Evolutionary conservation across 108 stramenopile species (phyloP), one percentile per base, ranked within the genome.

Genomic region (Parmales sp.): DNA sequence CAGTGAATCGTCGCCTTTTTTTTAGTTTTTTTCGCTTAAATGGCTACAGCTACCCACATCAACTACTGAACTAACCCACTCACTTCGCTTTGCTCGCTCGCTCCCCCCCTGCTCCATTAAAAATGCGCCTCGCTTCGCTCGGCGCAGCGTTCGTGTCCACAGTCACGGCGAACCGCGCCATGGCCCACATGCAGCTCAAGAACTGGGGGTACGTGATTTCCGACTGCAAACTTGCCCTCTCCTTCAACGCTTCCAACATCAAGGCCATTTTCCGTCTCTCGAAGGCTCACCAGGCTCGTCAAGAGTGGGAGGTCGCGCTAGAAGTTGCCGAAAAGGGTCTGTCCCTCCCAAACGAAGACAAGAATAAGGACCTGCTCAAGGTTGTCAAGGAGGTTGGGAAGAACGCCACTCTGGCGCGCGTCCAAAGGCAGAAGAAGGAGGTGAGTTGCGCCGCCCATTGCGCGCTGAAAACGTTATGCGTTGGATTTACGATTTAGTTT

Each of bases 191-290:
- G 72, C 78, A 78, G 65, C 73, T 92, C 36, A 88, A 88, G 65
- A 92, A 92, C 70, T 92, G 88, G 88, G 91, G 91, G 38, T 74
- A 64, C 76, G 86, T 83, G 7, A 75, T 86, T 23, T 85, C 87
- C 44, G 88, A 92, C 67, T 46, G 78, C 36, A 4, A 60, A 29
- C 31, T 20, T 39, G 19, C 91, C 20, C 43, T 92, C 9, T 39
- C 34, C 1, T 86, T 78, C 69, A 80, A 90, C 68, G 44, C 83
- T 20, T 64, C 74, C 11, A 92, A 92, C 71, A 75, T 89, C 77
- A 92, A 92, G 76, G 86, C 87, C 51, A 86, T 84, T 81, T 92
- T 80, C 68, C 84, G 91, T n/a, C 75, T 90, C 18, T 88, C 91
- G 6, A 89, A 88, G 72, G 85, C 91, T 5, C 44, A 90, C 38